These are phyloP conservation scores for Hyphopichia homilentoma DNA, from an alignment of 805 yeast species.

Conservation along the genomic window DNA sequence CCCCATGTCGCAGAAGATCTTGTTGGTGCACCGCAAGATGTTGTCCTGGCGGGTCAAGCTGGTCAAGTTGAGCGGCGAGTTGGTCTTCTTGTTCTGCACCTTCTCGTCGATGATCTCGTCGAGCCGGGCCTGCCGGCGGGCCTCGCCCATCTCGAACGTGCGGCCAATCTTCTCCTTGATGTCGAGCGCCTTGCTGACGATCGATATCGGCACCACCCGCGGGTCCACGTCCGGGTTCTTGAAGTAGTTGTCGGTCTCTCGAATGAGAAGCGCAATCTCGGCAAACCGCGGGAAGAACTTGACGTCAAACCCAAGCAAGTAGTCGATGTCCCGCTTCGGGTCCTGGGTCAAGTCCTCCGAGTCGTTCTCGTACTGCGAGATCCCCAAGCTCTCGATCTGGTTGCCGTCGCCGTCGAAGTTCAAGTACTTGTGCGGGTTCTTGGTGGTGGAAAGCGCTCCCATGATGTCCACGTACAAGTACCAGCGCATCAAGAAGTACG, in stretches of 20 bases:
- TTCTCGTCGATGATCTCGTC: conserved; percentile 15
- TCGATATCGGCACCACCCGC: conserved; percentile 13
- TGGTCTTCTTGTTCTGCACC: conserved; percentile 3
- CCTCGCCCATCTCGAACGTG: conserved; percentile 24
- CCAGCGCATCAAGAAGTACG: conserved; percentile 63
- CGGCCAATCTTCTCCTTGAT: conserved; percentile 18
- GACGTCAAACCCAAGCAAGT: conserved; percentile 63
- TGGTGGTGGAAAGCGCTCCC: conserved; percentile 58
- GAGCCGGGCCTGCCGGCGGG: conserved; percentile 18
- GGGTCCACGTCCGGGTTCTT: conserved; percentile 3
- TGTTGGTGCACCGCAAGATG: conserved; percentile 46
- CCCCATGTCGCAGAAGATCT: conserved; percentile 50
- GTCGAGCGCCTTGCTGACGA: conserved; percentile 21
- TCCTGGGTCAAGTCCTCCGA: conserved; percentile 11
- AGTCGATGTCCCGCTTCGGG: conserved; percentile 49
- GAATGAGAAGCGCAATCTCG: conserved; percentile 37
- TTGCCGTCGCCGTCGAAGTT: conserved; percentile 18
- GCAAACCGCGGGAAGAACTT: conserved; percentile 56
- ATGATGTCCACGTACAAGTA: conserved; percentile 64
- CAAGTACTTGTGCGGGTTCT: conserved; percentile 27
- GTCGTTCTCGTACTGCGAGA: conserved; percentile 13
- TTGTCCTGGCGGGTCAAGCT: conserved; percentile 26
- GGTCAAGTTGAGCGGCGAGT: conserved; percentile 13
- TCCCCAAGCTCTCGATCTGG: conserved; percentile 13
- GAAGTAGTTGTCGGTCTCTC: conserved; percentile 22